Conservation (phyloP, 2,329 filamentous ascomycete species). For the Xylaria sp. region DNA sequence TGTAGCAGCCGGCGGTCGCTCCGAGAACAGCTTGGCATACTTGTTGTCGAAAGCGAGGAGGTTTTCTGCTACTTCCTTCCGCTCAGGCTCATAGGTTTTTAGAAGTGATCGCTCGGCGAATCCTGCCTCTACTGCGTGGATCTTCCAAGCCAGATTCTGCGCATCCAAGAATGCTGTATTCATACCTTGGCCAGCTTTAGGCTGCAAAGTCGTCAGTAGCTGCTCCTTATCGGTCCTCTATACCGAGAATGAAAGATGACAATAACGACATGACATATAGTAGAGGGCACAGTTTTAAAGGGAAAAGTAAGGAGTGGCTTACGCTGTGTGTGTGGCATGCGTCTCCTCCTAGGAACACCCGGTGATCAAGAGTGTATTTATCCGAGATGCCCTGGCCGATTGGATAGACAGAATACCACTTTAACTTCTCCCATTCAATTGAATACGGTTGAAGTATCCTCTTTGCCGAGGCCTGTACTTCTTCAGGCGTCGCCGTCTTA, state of each 20-base stretch:
- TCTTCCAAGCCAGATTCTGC: constrained; percentile 94
- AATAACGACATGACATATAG: too few relatives aligned
- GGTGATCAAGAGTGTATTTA: constrained; percentile 72
- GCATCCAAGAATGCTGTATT: constrained; percentile 84
- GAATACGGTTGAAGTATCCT: constrained; percentile 73
- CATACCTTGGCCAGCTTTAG: constrained; percentile 83
- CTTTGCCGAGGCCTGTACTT: constrained; percentile 74
- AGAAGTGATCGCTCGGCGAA: constrained; percentile 81
- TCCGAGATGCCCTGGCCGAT: constrained; percentile 80
- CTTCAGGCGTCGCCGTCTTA: constrained; percentile 70
- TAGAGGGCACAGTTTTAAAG: too few relatives aligned
- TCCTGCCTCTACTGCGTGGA: constrained; percentile 87
- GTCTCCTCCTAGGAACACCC: constrained; percentile 80
- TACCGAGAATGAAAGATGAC: neutral
- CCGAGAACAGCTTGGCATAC: constrained; percentile 90
- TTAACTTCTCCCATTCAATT: constrained; percentile 73
- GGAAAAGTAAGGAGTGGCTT: too few relatives aligned
- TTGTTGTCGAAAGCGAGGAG: constrained; percentile 87
- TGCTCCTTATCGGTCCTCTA: neutral
- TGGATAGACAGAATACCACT: constrained; percentile 82
- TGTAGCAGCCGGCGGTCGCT: constrained; percentile 76
- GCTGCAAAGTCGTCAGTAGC: constrained; percentile 60
- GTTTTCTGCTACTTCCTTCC: constrained; percentile 84
- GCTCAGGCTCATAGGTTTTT: constrained; percentile 86
- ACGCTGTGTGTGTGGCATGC: constrained; percentile 83